Evolutionary conservation across 75 land plant species (phyloP), one percentile per base, ranked within the genome.

Genomic region (Cunninghamia lanceolata): DNA sequence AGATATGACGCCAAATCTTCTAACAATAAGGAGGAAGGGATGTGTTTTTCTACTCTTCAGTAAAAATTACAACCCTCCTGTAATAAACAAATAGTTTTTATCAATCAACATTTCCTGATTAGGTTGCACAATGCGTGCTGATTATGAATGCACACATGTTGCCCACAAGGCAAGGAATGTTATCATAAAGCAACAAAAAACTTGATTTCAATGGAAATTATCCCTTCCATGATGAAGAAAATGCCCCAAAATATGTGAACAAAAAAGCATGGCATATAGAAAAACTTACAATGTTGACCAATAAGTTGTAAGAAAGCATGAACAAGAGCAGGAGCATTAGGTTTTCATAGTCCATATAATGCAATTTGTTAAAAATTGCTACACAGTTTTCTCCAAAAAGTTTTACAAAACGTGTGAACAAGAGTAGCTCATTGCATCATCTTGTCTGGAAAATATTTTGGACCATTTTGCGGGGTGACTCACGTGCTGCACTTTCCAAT

Each of bases 401-500:
- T 66, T 66, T 3, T 28, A 66, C 8, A 66, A 66, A 66, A 13
- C 5, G n/a, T 15, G 25, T 66, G 70, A 40, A 77, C 40, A 50
- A 43, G 46, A 21, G 46, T 80, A 80, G 13, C 45, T 42, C 13
- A 45, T 28, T 82, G 28, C 81, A 46, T 92, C 84, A 92, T 66
- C 84, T 90, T 36, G 99, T 97, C 86, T 97, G 99, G 54, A 97
- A 97, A 39, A 97, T 91, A 77, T 97, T 97, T 77, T 97, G 99
- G 35, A 97, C 92, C 99, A 97, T 97, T 85, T 82, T 92, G 19
- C 79, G 76, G 0, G 98, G 93, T 19, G 93, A 93, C 30, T 88
- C 88, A 2, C 50, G 43, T 36, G 98, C 96, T 53, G 94, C 96
- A n/a, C 59, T 40, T 89, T 96, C 99, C 82, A 97, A 82, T 88